Evolutionary conservation across 129 eudicot species (phyloP).

Genomic region (Sambucus nigra): DNA sequence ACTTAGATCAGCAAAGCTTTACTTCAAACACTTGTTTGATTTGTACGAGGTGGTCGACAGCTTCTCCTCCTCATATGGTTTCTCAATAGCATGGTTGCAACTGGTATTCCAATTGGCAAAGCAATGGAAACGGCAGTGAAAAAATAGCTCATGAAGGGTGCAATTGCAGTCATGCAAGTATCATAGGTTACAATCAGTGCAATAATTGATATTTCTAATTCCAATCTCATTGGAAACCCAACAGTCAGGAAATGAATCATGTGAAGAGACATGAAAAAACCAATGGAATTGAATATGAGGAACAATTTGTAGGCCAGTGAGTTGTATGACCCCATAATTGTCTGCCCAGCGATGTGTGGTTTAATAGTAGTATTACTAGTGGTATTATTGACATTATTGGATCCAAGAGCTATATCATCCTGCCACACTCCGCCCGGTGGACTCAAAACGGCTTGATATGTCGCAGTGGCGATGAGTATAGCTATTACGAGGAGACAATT

Average conservation of each 20-base stretch:
- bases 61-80: not conserved
- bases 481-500: conserved; percentile 7
- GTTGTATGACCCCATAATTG: conserved; percentile 6
- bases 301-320: not conserved
- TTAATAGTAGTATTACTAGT: not conserved
- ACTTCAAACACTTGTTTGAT: not conserved
- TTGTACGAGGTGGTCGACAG: not conserved
- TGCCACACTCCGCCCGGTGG: not conserved
- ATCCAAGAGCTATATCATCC: not conserved
- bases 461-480: conserved; percentile 11
- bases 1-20: not conserved
- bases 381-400: not conserved
- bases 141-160: not conserved
- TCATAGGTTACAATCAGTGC: conserved; percentile 14
- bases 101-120: not conserved
- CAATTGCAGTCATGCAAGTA: not conserved
- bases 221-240: conserved; percentile 20
- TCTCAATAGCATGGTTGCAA: not conserved
- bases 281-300: conserved; percentile 11
- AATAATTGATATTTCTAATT: conserved; percentile 11
- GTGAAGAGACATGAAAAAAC: not conserved
- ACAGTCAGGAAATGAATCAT: not conserved
- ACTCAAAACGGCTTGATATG: not conserved
- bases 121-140: not conserved
- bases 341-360: conserved; percentile 6